Conservation (phyloP, 306 rosid genomes). For the Rosa lucieae region DNA sequence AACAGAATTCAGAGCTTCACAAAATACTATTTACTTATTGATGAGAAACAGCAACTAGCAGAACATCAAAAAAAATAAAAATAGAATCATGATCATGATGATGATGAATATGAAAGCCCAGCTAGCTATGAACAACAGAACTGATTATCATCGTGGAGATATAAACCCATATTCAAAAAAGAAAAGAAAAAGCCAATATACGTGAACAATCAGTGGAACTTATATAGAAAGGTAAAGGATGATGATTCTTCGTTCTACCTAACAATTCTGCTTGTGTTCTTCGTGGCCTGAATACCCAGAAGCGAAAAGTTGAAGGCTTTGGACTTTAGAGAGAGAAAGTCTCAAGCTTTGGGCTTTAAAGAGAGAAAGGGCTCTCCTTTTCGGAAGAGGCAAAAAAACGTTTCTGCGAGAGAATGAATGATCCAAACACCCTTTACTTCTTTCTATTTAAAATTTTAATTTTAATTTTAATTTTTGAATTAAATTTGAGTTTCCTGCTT, state of each 20-base stretch:
- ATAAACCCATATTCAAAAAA: background rate
- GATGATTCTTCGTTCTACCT: conserved; percentile 39
- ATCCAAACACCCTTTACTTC: conserved; percentile 32
- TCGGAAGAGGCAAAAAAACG: conserved; percentile 31
- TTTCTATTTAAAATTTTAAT: background rate
- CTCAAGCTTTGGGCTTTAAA: background rate
- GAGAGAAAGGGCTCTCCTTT: conserved; percentile 21
- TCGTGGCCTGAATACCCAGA: background rate
- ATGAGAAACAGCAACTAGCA: background rate
- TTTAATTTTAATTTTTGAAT: background rate
- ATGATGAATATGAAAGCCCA: background rate
- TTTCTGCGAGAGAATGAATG: conserved; percentile 26
- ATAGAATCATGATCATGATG: background rate
- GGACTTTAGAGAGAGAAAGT: conserved; percentile 21
- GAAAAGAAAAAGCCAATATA: background rate
- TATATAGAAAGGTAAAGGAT: background rate
- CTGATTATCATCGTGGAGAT: background rate
- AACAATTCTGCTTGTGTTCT: conserved; percentile 26
- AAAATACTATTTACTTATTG: background rate
- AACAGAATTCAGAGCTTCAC: conserved; percentile 10
- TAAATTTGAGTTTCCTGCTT: background rate
- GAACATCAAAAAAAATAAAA: background rate
- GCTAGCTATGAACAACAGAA: background rate
- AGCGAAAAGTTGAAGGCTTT: conserved; percentile 16
- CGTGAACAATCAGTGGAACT: background rate